These are phyloP conservation scores for Ilyonectria destructans DNA, from an alignment of 2,329 filamentous ascomycete species.

Conservation along the genomic window DNA sequence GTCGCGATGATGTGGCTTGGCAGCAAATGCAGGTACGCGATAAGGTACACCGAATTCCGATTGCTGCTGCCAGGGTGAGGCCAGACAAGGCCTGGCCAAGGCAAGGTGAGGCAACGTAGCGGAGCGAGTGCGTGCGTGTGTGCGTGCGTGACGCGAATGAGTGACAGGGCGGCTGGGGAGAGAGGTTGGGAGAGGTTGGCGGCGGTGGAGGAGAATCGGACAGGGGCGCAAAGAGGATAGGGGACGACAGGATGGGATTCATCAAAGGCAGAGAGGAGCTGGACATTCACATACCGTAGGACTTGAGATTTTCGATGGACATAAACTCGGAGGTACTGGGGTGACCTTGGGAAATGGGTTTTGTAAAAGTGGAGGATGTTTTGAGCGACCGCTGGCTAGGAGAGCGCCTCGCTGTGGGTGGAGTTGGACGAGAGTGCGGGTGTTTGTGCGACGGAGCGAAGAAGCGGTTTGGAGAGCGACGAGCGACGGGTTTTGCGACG, in stretches of 20 bases:
- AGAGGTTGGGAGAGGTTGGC: neutral
- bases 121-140: neutral
- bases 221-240: neutral
- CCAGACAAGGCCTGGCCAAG: neutral
- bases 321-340: slow-evolving; percentile 88
- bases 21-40: slow-evolving; percentile 48
- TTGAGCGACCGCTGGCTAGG: slow-evolving; percentile 68
- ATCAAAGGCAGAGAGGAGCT: neutral
- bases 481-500: slow-evolving; percentile 19
- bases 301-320: slow-evolving; percentile 99
- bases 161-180: neutral
- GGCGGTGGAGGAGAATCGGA: neutral
- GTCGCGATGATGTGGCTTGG: slow-evolving; percentile 39
- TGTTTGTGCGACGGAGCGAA: slow-evolving; percentile 35
- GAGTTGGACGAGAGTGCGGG: slow-evolving; percentile 30
- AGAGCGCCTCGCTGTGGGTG: slow-evolving; percentile 63
- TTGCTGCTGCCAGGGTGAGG: slow-evolving; percentile 15
- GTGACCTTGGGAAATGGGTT: slow-evolving; percentile 70
- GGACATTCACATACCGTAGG: slow-evolving; percentile 80
- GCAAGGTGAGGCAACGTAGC: neutral
- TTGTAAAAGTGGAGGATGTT: slow-evolving; percentile 55
- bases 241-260: neutral
- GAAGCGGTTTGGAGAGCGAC: slow-evolving; percentile 6
- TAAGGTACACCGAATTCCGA: slow-evolving; percentile 21
- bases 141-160: slow-evolving; percentile 10